These are phyloP conservation scores for Tylopilus sp. DNA, from an alignment of 768 basidiomycete genomes.

Conservation along the genomic window DNA sequence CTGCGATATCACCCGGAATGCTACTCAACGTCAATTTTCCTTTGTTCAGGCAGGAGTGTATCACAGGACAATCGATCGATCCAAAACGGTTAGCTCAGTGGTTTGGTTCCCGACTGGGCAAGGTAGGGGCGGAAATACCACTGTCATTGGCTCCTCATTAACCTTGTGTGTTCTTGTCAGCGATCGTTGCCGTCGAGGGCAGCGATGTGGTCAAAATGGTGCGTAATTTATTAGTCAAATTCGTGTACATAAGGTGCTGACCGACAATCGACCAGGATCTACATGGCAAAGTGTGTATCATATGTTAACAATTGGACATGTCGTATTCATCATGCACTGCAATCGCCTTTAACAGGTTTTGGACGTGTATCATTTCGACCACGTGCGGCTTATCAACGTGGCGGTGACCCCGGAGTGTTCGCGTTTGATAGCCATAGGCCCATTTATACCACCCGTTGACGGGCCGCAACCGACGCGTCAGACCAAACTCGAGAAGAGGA, in stretches of 20 bases:
- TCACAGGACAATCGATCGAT: slow-evolving; percentile 46
- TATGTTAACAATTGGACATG: too few species aligned
- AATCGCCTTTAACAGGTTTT: slow-evolving; percentile 29
- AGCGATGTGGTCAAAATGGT: slow-evolving; percentile 45
- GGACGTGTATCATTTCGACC: slow-evolving; percentile 39
- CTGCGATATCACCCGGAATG: too few species aligned
- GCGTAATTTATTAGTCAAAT: slow-evolving; percentile 1
- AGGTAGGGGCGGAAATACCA: slow-evolving; percentile 28
- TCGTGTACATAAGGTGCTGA: not conserved
- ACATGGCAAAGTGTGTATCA: slow-evolving; percentile 34
- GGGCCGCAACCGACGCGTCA: slow-evolving; percentile 44
- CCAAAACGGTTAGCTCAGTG: slow-evolving; percentile 41
- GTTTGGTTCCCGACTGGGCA: slow-evolving; percentile 48
- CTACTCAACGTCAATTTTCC: not conserved
- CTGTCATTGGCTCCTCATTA: not conserved
- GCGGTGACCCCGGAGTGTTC: slow-evolving; percentile 44
- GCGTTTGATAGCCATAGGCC: slow-evolving; percentile 47
- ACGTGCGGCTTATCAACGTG: slow-evolving; percentile 47
- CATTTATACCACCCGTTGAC: slow-evolving; percentile 37
- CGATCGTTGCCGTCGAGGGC: slow-evolving; percentile 49
- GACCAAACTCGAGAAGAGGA: slow-evolving; percentile 49
- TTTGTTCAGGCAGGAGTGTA: slow-evolving; percentile 45
- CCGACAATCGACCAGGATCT: slow-evolving; percentile 33
- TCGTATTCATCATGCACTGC: not conserved
- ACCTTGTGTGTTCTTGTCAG: slow-evolving; percentile 19